phyloP scores from a whole-genome alignment of 768 basidiomycete genomes.

The Termitomyces sp. region DNA sequence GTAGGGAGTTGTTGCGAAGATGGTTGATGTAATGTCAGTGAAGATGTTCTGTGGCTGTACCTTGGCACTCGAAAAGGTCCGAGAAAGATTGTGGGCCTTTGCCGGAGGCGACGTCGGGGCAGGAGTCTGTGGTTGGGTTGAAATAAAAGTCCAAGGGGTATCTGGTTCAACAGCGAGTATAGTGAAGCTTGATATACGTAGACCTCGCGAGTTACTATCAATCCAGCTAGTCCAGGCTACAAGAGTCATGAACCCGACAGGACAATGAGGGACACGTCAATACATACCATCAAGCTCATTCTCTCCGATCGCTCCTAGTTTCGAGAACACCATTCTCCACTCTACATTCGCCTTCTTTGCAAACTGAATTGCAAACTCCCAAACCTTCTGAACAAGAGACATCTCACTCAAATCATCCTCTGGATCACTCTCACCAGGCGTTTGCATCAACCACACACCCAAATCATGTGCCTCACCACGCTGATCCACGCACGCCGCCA shows the following conservation, averaged over 20 bases:
- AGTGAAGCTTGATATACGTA: conserved; percentile 57
- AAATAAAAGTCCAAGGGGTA: conserved; percentile 57
- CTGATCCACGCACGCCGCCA: conserved; percentile 74
- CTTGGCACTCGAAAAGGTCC: conserved; percentile 21
- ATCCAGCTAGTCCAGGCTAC: conserved; percentile 69
- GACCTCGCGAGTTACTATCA: conserved; percentile 35
- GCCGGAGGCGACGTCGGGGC: conserved; percentile 23
- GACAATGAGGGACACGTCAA: conserved; percentile 44
- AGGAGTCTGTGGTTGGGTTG: conserved; percentile 19
- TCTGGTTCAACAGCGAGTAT: conserved; percentile 59
- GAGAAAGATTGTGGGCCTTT: conserved; percentile 17
- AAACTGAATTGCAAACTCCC: conserved; percentile 65
- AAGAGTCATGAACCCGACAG: conserved; percentile 5
- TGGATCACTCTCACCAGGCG: conserved; percentile 13
- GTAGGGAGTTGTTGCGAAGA: conserved; percentile 47
- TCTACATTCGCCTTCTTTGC: conserved; percentile 68
- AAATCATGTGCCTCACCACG: conserved; percentile 73
- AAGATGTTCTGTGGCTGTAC: conserved; percentile 26
- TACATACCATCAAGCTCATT: conserved; percentile 65
- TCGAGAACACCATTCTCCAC: conserved; percentile 76
- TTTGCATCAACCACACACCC: conserved; percentile 62
- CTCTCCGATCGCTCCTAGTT: conserved; percentile 56
- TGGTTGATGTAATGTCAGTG: conserved; percentile 46
- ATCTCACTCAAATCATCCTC: conserved; percentile 29
- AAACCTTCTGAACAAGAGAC: conserved; percentile 57